Base-by-base conservation (phyloP, 805 yeast species). In the Candida multigemmis region DNA sequence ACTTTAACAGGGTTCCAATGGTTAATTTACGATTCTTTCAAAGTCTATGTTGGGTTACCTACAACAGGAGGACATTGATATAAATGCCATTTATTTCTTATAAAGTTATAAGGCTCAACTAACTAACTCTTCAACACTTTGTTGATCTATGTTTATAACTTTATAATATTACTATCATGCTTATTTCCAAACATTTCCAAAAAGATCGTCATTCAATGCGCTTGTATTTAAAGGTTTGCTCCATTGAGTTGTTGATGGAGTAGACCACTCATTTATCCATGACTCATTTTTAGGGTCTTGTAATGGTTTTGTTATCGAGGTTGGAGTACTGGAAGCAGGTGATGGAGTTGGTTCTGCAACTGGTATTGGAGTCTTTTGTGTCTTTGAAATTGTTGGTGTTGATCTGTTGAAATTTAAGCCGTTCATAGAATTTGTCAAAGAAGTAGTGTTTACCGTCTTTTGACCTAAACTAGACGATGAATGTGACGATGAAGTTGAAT, bases 1-100 rank as follows among this genome's bases (percentile, higher is more conserved):
- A 89, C 97, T 6, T 70, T 89, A 54, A 91, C 97, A 15, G 96
- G 96, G 36, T 73, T 81, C 70, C 98, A 89, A 65, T 89, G 97
- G 97, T 71, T 89, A 50, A 71, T 91, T 36, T 89, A 89, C 62
- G 98, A 91, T 56, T 81, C 95, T 6, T 89, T 89, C 70, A 89
- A 89, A 64, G 93, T 86, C n/a, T 73, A 74, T 42, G 74, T 85
- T 33, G 98, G 98, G 5, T 71, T 89, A 42, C 97, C 97, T 47
- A 87, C 97, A 20, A 81, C 95, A 15, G 97, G 97, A 41, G 32
- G 37, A 16, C 37, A 36, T 28, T 36, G 30, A 22, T 7, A 16
- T 12, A 25, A n/a, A 12, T n/a, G 18, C n/a, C n/a, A 16, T 16
- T 16, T 16, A 14, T 10, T 22, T 6, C 14, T 22, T 22, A 22